Base-by-base conservation (phyloP, 345 rosid genomes). In the Erysimum cheiranthoides region DNA sequence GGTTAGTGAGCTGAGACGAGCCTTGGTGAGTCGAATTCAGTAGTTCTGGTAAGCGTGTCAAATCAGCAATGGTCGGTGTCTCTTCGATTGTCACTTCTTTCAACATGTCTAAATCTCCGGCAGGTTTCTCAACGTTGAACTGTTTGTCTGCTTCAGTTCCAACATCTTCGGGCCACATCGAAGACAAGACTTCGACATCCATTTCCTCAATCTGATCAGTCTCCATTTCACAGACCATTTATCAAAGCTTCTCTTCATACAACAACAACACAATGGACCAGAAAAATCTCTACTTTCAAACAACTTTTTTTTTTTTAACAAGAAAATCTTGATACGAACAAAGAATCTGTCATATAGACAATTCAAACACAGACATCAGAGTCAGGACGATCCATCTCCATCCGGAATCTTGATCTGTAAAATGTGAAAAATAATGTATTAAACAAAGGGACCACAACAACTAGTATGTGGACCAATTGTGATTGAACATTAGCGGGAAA, bases 131-230 rank as follows among this genome's bases (percentile, higher is more conserved):
- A 6, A 95, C 88, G 62, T 92, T 93, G 85, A 89, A 95, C 17
- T 90, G 99, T 80, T 92, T 90, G 58, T 90, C 91, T 14, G 81
- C 82, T 73, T 90, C 88, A 10, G 77, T 62, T 30, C 79, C 91
- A 5, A 92, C 87, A 61, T 89, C 92, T 61, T 92, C 99, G 2
- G 99, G 98, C 98, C 98, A 94, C 97, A 92, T 90, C 1, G 98
- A 94, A 72, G 87, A 79, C 30, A 92, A 87, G 69, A 71, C 87
- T 86, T 94, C 97, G 8, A 86, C 75, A 10, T 94, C 97, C 91
- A 90, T 92, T 53, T 92, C 96, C 18, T 95, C 97, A 10, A 84
- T 74, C 27, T 80, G 88, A 78, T 88, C 85, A 36, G 78, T 73
- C 84, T 86, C 95, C 90, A 85, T 86, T 45, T 86, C 82, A 13